Base-by-base conservation (phyloP, 331 rosid genomes). In the Telfairia occidentalis region DNA sequence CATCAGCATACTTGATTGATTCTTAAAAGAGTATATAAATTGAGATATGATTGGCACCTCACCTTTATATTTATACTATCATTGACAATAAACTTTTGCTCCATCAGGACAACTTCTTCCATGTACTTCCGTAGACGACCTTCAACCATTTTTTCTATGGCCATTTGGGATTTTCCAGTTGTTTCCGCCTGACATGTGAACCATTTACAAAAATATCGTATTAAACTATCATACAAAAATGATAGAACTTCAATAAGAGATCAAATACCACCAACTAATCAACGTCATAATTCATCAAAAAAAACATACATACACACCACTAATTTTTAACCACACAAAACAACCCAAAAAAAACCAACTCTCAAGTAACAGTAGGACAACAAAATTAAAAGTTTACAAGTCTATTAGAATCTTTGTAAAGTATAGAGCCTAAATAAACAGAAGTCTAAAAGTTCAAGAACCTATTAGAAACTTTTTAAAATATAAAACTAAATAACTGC, bases 91-190 rank as follows among this genome's bases (percentile, higher is more conserved):
- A 89, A 94, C 79, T 88, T 94, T 78, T 94, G 98, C 81, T 94
- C 95, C 91, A 91, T 72, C 43, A 94, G 90, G 71, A 94, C 98
- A 70, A 94, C 96, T 69, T 94, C 97, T 81, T 91, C 98, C 67
- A 88, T 82, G 86, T 89, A 94, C 83, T 94, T 94, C 77, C 92
- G 96, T 42, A 94, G 61, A n/a, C 96, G 95, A 60, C 98, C 98
- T 81, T 94, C 98, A 53, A 94, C 98, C 86, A 94, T 94, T 85
- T 91, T 94, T 29, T 91, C 92, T 73, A 94, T 82, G 77, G 98
- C 95, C 89, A 89, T 89, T 79, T 87, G 90, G 73, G 97, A n/a
- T 85, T 89, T 94, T 32, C 95, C 97, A 21, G 96, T 83, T 72
- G 91, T 80, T 83, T 91, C 88, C 24, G 98, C 98, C 98, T 94